phyloP scores from a whole-genome alignment of 768 basidiomycete species.

The Leccinum ochraceum region DNA sequence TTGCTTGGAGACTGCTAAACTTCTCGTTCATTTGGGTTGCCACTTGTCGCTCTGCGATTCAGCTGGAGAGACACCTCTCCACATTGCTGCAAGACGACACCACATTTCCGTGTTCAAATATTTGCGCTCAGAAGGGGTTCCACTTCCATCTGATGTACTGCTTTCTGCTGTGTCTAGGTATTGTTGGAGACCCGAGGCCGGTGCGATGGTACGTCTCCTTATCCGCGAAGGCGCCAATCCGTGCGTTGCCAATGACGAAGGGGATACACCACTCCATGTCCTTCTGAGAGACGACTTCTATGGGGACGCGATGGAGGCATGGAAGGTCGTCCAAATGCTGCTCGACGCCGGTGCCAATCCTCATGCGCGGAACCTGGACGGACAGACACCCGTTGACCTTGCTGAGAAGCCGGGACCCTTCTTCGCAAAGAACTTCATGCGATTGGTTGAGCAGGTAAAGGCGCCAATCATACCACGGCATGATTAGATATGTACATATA shows the following conservation, averaged over 20 bases:
- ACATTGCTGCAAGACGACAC: neutral
- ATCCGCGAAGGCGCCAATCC: neutral
- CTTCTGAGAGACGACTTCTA: neutral
- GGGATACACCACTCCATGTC: neutral
- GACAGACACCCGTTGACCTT: neutral
- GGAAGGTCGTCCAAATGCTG: neutral
- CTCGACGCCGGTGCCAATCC: too few species aligned
- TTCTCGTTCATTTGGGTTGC: neutral
- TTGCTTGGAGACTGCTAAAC: neutral
- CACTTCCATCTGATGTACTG: neutral
- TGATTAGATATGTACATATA: too few species aligned
- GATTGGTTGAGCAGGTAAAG: neutral
- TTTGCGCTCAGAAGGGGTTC: neutral
- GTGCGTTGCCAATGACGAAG: neutral
- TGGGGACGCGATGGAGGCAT: neutral
- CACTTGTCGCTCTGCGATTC: neutral
- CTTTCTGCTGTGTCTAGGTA: neutral
- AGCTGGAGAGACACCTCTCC: neutral
- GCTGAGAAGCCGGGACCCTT: neutral
- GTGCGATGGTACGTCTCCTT: neutral
- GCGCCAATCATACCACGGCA: too few species aligned
- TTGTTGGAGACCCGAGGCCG: fast-evolving
- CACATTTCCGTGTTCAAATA: neutral
- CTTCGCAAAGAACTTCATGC: neutral
- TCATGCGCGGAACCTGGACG: neutral